These are phyloP conservation scores for Lippia alba DNA, from an alignment of 305 asterid genomes.

Conservation along the genomic window DNA sequence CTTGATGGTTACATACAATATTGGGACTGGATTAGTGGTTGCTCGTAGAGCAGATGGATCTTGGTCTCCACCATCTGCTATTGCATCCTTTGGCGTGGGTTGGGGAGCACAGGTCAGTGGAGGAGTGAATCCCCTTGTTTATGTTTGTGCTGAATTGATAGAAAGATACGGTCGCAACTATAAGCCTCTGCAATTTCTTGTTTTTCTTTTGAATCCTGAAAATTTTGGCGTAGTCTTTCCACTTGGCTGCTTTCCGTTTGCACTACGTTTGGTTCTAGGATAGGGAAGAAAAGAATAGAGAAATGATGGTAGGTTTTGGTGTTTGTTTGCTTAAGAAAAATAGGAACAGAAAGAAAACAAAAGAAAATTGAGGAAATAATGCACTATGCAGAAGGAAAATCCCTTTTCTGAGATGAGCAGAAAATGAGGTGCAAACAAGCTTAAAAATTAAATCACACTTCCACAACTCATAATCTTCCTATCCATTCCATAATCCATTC, in stretches of 20 bases:
- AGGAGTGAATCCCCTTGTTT: constrained; percentile 13
- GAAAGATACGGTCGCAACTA: not conserved
- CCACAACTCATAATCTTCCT: too few species aligned
- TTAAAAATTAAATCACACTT: too few species aligned
- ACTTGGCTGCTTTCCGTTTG: not conserved
- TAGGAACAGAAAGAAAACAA: too few species aligned
- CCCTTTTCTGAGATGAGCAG: too few species aligned
- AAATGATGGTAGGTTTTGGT: too few species aligned
- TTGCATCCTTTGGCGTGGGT: constrained; percentile 73
- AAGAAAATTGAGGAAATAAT: too few species aligned
- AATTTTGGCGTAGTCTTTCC: not conserved
- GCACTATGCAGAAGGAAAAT: too few species aligned
- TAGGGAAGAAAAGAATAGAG: too few species aligned
- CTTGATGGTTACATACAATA: constrained; percentile 70
- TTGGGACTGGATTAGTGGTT: constrained; percentile 75
- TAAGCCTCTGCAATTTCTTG: not conserved
- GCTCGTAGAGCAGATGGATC: constrained; percentile 78
- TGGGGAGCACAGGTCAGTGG: constrained; percentile 78
- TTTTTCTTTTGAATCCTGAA: not conserved
- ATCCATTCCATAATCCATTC: too few species aligned
- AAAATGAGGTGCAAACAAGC: too few species aligned
- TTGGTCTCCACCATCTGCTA: constrained; percentile 83
- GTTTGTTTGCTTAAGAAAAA: too few species aligned
- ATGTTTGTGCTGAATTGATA: not conserved
- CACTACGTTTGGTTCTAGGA: too few species aligned